phyloP scores from a whole-genome alignment of 768 basidiomycete species.

The Mrakia frigida region DNA sequence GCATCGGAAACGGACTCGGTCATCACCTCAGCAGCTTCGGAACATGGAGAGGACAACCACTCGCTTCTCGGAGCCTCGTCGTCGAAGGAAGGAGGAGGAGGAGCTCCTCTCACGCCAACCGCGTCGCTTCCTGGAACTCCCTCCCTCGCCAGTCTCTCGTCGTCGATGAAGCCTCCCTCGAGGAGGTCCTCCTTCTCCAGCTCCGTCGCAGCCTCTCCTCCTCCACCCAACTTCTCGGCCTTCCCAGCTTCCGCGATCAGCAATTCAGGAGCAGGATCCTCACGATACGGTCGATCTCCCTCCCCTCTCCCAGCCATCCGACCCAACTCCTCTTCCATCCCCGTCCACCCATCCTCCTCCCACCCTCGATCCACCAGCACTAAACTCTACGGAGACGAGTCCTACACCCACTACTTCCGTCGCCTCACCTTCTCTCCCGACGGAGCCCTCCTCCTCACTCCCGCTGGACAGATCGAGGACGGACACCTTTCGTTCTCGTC shows the following conservation, averaged over 20 bases:
- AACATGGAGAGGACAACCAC: constrained; percentile 19
- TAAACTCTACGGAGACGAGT: constrained; percentile 90
- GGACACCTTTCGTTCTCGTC: constrained; percentile 51
- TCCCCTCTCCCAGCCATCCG: constrained; percentile 32
- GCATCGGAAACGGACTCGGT: constrained; percentile 31
- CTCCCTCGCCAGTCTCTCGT: neutral
- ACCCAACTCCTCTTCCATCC: constrained; percentile 7
- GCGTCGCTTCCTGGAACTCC: constrained; percentile 21
- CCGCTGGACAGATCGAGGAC: constrained; percentile 95
- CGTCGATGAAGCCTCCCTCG: constrained; percentile 31
- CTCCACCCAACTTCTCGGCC: constrained; percentile 16
- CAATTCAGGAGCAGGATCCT: neutral
- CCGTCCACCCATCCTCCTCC: constrained; percentile 20
- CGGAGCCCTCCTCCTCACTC: constrained; percentile 85
- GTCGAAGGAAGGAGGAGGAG: neutral
- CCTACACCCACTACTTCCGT: constrained; percentile 90
- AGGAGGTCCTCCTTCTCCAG: constrained; percentile 28
- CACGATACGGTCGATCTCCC: constrained; percentile 41
- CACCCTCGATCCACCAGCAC: constrained; percentile 44
- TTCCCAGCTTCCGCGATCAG: neutral
- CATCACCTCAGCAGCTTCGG: constrained; percentile 17
- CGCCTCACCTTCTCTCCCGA: constrained; percentile 91
- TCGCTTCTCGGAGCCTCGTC: constrained; percentile 15
- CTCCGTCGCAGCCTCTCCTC: constrained; percentile 25
- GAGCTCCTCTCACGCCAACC: constrained; percentile 14